Evolutionary conservation across 2,329 filamentous ascomycete genomes (phyloP).

Genomic region (Dothiorella sarmentorum): DNA sequence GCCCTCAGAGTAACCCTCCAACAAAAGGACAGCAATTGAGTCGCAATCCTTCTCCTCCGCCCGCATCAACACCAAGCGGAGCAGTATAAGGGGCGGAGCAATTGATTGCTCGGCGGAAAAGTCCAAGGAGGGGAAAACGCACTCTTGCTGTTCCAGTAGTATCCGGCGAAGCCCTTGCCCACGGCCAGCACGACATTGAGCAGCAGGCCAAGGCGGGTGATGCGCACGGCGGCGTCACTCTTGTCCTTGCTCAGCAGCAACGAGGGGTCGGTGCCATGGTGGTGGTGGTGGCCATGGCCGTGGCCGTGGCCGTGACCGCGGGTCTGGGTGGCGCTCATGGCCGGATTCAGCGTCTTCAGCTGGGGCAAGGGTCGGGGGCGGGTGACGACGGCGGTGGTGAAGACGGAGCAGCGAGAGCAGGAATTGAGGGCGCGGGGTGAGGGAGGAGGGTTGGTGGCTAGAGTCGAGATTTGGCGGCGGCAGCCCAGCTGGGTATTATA

Average conservation of each 20-base stretch:
- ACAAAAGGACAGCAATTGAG: too few species aligned
- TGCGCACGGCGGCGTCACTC: slow-evolving; percentile 88
- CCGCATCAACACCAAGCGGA: not conserved
- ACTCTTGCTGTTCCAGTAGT: slow-evolving; percentile 85
- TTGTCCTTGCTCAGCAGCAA: slow-evolving; percentile 80
- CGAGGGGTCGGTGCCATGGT: slow-evolving; percentile 74
- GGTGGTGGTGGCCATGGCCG: slow-evolving; percentile 62
- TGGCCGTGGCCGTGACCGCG: slow-evolving; percentile 49
- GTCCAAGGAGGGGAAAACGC: slow-evolving; percentile 19
- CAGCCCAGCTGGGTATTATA: not conserved
- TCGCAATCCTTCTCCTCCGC: slow-evolving; percentile 15
- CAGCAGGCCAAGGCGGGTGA: slow-evolving; percentile 82
- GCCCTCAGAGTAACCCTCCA: too few species aligned
- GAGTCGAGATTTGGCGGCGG: not conserved
- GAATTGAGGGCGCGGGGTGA: not conserved
- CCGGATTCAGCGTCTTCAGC: slow-evolving; percentile 17
- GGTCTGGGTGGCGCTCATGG: slow-evolving; percentile 26
- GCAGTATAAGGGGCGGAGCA: not conserved
- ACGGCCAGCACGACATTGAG: slow-evolving; percentile 94
- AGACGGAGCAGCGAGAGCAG: slow-evolving; percentile 33
- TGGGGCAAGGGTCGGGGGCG: slow-evolving; percentile 36
- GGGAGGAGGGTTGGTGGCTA: not conserved
- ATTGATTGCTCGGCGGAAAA: not conserved
- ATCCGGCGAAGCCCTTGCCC: slow-evolving; percentile 87
- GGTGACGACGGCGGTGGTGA: slow-evolving; percentile 29